phyloP scores from a whole-genome alignment of 1,284 basidiomycete genomes.

The Cryptococcus amylolentus region DNA sequence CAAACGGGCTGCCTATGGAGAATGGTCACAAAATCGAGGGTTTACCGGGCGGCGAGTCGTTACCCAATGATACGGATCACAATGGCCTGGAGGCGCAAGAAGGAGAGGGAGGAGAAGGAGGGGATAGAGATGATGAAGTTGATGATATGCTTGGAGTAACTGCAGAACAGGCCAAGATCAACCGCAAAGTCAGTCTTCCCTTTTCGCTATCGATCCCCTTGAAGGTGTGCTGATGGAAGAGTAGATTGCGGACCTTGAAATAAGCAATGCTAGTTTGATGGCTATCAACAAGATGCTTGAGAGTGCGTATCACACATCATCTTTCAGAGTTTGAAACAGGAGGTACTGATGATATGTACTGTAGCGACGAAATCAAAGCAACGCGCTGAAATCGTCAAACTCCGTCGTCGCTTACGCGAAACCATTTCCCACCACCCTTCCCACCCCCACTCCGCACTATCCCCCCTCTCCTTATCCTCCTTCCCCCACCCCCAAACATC shows the following conservation, averaged over 20 bases:
- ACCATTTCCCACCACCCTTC: slow-evolving; percentile 9
- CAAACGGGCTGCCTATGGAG: slow-evolving; percentile 3
- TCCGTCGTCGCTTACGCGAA: slow-evolving; percentile 40
- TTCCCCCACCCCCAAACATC: background rate
- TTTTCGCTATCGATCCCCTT: background rate
- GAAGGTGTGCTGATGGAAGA: background rate
- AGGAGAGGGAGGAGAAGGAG: background rate
- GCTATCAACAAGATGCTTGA: slow-evolving; percentile 47
- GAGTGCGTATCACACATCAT: slow-evolving; percentile 18
- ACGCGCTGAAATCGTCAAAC: slow-evolving; percentile 39
- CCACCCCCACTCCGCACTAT: background rate
- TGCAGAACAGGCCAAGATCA: slow-evolving; percentile 36
- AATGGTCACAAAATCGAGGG: slow-evolving; percentile 8
- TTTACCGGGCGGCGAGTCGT: background rate
- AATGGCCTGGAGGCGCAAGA: background rate
- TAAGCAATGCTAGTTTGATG: slow-evolving; percentile 44
- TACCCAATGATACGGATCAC: too few species aligned
- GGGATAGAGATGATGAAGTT: slow-evolving; percentile 11
- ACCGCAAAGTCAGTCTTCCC: slow-evolving; percentile 36
- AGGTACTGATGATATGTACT: too few species aligned
- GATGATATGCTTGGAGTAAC: slow-evolving; percentile 10
- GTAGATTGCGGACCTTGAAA: slow-evolving; percentile 47
- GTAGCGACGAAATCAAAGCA: slow-evolving; percentile 42
- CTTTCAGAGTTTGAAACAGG: background rate
- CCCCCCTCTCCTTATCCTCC: background rate